These are phyloP conservation scores for Brassica incana DNA, from an alignment of 345 rosid genomes.

Conservation along the genomic window DNA sequence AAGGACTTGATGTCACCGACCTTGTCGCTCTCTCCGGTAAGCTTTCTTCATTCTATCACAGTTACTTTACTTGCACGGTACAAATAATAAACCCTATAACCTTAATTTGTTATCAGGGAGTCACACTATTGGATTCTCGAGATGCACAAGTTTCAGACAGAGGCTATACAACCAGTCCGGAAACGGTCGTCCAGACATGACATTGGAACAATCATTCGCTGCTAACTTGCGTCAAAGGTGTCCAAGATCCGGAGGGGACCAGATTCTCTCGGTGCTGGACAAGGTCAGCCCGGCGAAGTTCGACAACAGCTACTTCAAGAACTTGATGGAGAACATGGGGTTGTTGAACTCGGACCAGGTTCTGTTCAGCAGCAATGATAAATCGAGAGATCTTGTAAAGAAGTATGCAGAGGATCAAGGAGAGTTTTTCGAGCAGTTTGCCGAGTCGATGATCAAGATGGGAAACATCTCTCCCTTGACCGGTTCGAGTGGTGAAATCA, in stretches of 20 bases:
- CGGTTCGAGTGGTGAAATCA: slow-evolving; percentile 72
- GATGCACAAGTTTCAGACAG: slow-evolving; percentile 92
- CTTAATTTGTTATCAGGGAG: slow-evolving; percentile 57
- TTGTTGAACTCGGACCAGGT: slow-evolving; percentile 80
- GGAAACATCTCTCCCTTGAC: slow-evolving; percentile 85
- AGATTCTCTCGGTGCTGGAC: slow-evolving; percentile 67
- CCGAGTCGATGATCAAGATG: slow-evolving; percentile 88
- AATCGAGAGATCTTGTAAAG: slow-evolving; percentile 69
- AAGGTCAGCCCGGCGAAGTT: slow-evolving; percentile 53
- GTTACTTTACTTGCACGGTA: not conserved
- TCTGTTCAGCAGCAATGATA: slow-evolving; percentile 54
- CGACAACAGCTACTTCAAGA: slow-evolving; percentile 86
- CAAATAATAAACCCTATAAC: not conserved
- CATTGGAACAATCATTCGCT: slow-evolving; percentile 66
- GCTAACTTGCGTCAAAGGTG: slow-evolving; percentile 47
- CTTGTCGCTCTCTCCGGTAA: slow-evolving; percentile 88
- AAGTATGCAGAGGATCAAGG: slow-evolving; percentile 61
- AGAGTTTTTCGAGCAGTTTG: slow-evolving; percentile 75
- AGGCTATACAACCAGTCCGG: slow-evolving; percentile 86
- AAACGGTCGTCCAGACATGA: slow-evolving; percentile 75
- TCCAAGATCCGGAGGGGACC: slow-evolving; percentile 71
- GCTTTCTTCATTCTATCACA: not conserved
- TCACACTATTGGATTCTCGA: slow-evolving; percentile 83
- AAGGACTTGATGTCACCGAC: slow-evolving; percentile 72
- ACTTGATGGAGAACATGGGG: slow-evolving; percentile 69